Percentiles rank a stretch among this genome's conserved stretches.
phyloP scores from a whole-genome alignment of 257 asterid species.

The Solanum verrucosum region DNA sequence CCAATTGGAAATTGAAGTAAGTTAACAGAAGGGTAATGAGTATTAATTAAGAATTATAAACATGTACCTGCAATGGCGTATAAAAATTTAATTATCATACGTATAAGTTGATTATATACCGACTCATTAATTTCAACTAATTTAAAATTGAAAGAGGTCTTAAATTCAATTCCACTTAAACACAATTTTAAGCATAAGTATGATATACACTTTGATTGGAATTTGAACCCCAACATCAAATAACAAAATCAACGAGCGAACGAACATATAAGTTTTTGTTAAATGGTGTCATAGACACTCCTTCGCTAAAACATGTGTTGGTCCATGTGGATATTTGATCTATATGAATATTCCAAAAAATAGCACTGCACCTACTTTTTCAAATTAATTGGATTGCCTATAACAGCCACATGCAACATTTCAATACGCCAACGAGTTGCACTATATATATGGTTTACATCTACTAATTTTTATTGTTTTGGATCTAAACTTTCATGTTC shows the following conservation, averaged over 20 bases:
- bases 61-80: not conserved
- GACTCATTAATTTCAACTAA: too few relatives aligned
- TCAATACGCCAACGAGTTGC: not conserved
- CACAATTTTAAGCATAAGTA: too few relatives aligned
- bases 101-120: too few relatives aligned
- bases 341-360: not conserved
- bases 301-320: not conserved
- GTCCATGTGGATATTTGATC: not conserved
- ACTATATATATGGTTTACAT: not conserved
- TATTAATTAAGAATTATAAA: not conserved
- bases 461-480: not conserved
- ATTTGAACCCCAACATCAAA: not conserved
- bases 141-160: too few relatives aligned
- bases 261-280: too few relatives aligned
- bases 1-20: not conserved
- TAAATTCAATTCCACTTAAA: too few relatives aligned
- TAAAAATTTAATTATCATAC: too few relatives aligned
- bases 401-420: not conserved
- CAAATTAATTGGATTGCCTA: not conserved
- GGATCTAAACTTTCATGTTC: not conserved
- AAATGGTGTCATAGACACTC: not conserved
- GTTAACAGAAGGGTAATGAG: not conserved
- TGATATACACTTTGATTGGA: too few relatives aligned
- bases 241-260: not conserved
- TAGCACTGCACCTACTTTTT: not conserved